These are phyloP conservation scores for Rhodotorula graminis DNA, from an alignment of 768 basidiomycete species.

Conservation along the genomic window DNA sequence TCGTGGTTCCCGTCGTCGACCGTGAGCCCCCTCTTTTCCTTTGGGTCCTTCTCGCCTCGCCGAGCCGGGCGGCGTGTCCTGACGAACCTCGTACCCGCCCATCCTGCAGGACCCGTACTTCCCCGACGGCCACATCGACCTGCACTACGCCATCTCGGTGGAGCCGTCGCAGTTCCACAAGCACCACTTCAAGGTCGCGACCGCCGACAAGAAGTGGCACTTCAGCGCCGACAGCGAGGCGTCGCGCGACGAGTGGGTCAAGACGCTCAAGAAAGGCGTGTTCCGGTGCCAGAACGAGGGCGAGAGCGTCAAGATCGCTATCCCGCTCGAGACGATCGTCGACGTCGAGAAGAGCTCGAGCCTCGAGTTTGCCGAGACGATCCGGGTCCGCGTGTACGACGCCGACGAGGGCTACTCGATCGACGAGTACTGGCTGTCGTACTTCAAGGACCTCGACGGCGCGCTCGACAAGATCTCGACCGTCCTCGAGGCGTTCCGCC, in stretches of 20 bases:
- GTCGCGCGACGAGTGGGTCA: slow-evolving; percentile 91
- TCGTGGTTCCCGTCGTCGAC: slow-evolving; percentile 96
- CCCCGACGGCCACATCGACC: slow-evolving; percentile 88
- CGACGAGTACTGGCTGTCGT: slow-evolving; percentile 74
- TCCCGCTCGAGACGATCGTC: slow-evolving; percentile 81
- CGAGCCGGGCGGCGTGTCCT: not conserved
- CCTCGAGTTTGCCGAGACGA: slow-evolving; percentile 84
- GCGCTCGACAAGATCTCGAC: slow-evolving; percentile 78
- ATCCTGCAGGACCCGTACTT: slow-evolving; percentile 87
- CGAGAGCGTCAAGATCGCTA: slow-evolving; percentile 94
- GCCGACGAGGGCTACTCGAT: slow-evolving; percentile 60
- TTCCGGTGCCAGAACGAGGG: slow-evolving; percentile 96
- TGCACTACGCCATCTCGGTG: slow-evolving; percentile 87
- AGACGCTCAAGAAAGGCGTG: slow-evolving; percentile 82
- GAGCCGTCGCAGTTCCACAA: slow-evolving; percentile 62
- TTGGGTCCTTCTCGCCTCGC: not conserved
- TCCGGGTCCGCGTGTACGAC: slow-evolving; percentile 81
- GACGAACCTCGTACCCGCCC: too few species aligned
- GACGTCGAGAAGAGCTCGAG: slow-evolving; percentile 83
- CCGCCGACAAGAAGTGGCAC: slow-evolving; percentile 68
- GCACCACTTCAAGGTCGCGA: slow-evolving; percentile 73
- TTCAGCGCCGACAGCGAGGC: slow-evolving; percentile 73
- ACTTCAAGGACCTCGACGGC: slow-evolving; percentile 73
- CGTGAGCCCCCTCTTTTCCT: slow-evolving; percentile 52
- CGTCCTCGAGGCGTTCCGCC: slow-evolving; percentile 56